A percentile compares a stretch with the other conserved stretches of the same genome.
phyloP scores from a whole-genome alignment of 352 stramenopile genomes.

The Globisporangium takayamanum region DNA sequence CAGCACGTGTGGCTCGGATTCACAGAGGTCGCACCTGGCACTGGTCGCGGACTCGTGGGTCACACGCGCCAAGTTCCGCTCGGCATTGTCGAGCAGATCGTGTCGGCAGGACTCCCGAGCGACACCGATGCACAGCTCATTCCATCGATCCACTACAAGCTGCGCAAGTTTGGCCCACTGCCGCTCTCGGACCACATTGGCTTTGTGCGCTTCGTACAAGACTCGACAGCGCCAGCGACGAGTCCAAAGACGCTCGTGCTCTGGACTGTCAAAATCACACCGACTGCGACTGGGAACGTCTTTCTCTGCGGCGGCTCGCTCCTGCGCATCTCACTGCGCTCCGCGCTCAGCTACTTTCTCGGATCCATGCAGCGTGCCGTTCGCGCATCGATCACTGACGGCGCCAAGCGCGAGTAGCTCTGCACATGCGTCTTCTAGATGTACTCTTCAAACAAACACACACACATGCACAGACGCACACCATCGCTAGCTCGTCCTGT shows the following conservation, averaged over 20 bases:
- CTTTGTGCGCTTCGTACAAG: conserved; percentile 56
- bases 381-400: too few species aligned
- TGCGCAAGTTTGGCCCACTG: conserved; percentile 38
- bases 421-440: too few species aligned
- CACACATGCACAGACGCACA: too few species aligned
- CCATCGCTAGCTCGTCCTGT: too few species aligned
- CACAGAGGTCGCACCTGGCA: conserved; percentile 36
- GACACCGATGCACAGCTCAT: conserved; percentile 22
- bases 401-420: conserved; percentile 3
- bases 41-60: conserved; percentile 50
- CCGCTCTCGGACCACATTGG: conserved; percentile 39
- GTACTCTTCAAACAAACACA: too few species aligned
- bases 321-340: conserved; percentile 29
- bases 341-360: conserved; percentile 25
- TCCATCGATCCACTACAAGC: conserved; percentile 43
- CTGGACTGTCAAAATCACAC: conserved; percentile 41
- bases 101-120: conserved; percentile 39
- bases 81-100: conserved; percentile 59
- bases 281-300: conserved; percentile 31
- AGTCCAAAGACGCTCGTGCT: conserved; percentile 34
- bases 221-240: conserved; percentile 4
- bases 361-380: conserved; percentile 9
- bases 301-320: conserved; percentile 36
- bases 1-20: conserved; percentile 35
- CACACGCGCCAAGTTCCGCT: conserved; percentile 37